Conservation (phyloP, 495 filamentous ascomycete genomes). For the Xeromyces bisporus region DNA sequence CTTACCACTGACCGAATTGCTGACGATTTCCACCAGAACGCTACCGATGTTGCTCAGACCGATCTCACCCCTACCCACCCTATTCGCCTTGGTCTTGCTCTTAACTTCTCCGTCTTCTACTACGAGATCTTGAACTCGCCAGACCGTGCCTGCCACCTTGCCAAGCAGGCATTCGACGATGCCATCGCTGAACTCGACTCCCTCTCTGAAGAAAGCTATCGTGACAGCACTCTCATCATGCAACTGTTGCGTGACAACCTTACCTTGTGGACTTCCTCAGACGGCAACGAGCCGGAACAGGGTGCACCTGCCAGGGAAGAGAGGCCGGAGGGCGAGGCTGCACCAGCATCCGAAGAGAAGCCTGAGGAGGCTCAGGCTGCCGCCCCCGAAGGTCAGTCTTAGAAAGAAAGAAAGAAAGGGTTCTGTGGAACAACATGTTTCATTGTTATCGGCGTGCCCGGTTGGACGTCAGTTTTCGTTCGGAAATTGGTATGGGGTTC, state of each 20-base stretch:
- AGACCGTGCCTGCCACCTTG: slow-evolving; percentile 95
- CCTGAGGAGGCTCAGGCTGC: slow-evolving; percentile 23
- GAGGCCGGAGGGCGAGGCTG: slow-evolving; percentile 41
- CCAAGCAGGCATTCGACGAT: slow-evolving; percentile 98
- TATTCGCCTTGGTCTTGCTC: slow-evolving; percentile 91
- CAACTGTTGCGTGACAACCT: slow-evolving; percentile 98
- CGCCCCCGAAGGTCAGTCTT: slow-evolving; percentile 18
- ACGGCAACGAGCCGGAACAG: slow-evolving; percentile 67
- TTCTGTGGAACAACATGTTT: slow-evolving; percentile 15
- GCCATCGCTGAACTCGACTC: slow-evolving; percentile 99
- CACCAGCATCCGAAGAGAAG: slow-evolving; percentile 27
- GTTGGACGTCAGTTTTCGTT: slow-evolving; percentile 24
- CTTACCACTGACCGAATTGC: slow-evolving; percentile 1
- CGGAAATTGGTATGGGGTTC: slow-evolving; percentile 26
- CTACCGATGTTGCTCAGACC: slow-evolving; percentile 94
- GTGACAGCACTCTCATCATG: slow-evolving; percentile 99
- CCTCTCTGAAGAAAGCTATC: slow-evolving; percentile 96
- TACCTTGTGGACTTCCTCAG: slow-evolving; percentile 97
- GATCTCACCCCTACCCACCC: slow-evolving; percentile 97
- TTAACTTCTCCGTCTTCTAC: slow-evolving; percentile 99
- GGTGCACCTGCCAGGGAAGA: slow-evolving; percentile 45
- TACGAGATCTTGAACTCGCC: slow-evolving; percentile 99
- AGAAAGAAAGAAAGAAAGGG: slow-evolving; percentile 8
- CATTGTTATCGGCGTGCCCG: slow-evolving; percentile 14
- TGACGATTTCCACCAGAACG: slow-evolving; percentile 43